Conservation (phyloP, 345 rosid species). For the Acer saccharum region DNA sequence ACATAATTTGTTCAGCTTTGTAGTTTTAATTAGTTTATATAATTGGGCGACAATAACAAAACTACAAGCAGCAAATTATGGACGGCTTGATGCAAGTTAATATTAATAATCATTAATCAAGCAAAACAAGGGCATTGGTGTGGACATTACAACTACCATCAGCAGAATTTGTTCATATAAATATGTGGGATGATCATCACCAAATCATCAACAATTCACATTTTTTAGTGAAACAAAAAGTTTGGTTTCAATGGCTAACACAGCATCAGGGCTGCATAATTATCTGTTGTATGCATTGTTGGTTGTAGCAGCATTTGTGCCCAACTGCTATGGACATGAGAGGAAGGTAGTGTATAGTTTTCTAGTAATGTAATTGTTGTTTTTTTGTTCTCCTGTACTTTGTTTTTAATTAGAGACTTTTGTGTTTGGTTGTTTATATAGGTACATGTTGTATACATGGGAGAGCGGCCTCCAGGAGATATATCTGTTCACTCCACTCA, state of each 20-base stretch:
- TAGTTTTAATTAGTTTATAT: not conserved
- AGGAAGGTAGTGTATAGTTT: conserved; percentile 27
- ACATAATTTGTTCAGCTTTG: not conserved
- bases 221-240: not conserved
- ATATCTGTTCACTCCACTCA: conserved; percentile 15
- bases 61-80: not conserved
- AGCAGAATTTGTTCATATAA: conserved; percentile 14
- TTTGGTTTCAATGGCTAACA: conserved; percentile 18
- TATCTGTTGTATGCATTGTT: conserved; percentile 19
- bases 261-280: conserved; percentile 7
- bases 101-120: not conserved
- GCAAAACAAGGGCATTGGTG: not conserved
- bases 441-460: conserved; percentile 49
- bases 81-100: not conserved
- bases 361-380: not conserved
- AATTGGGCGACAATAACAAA: not conserved
- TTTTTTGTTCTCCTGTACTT: not conserved
- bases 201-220: not conserved
- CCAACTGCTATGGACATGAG: conserved; percentile 30
- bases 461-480: conserved; percentile 28
- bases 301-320: conserved; percentile 22
- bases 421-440: not conserved
- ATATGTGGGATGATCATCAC: not conserved
- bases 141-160: conserved; percentile 14
- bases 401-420: not conserved